These are phyloP conservation scores for Hordeum vulgare DNA, from an alignment of 176 grass and related monocot genomes.

Conservation along the genomic window MorexV3_pseudomolecules_assembly NC_058518.1:503425645-503426144, in stretches of 20 bases:
- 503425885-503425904: conserved; percentile 48
- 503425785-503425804: neutral
- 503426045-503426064: neutral
- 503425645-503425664: neutral
- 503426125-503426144: conserved; percentile 98
- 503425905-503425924: conserved; percentile 35
- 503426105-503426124: conserved; percentile 84
- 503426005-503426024: conserved; percentile 41
- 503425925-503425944: conserved; percentile 42
- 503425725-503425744: neutral
- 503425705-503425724: neutral
- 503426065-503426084: conserved; percentile 13
- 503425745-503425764: neutral
- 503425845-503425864: neutral
- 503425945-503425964: conserved; percentile 24
- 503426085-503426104: conserved; percentile 40
- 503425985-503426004: conserved; percentile 54
- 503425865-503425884: conserved; percentile 26
- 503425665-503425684: neutral
- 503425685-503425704: too few relatives aligned
- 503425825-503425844: neutral
- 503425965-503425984: conserved; percentile 60
- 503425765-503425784: too few relatives aligned
- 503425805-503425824: neutral
- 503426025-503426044: conserved; percentile 35